Conservation (phyloP, 1,139 yeast genomes). For the Pichiaceae sp. region DNA sequence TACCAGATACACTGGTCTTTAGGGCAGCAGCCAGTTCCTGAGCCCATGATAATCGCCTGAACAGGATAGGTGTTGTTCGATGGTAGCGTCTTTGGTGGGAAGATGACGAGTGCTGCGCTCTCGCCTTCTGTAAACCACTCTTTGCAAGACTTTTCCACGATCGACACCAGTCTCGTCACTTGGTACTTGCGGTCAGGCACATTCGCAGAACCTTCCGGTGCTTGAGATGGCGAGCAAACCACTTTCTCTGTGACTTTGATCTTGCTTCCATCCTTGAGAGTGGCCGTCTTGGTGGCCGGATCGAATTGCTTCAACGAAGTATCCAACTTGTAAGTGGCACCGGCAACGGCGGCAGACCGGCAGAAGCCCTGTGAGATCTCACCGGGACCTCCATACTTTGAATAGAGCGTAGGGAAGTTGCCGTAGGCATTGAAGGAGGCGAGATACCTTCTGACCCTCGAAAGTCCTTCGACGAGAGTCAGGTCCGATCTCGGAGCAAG, state of each 20-base stretch:
- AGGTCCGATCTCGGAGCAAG: conserved; percentile 55
- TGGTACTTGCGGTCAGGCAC: conserved; percentile 36
- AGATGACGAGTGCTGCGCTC: conserved; percentile 78
- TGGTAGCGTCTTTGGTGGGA: conserved; percentile 81
- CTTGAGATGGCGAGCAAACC: conserved; percentile 64
- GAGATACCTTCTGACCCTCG: conserved; percentile 75
- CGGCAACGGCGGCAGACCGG: conserved; percentile 97
- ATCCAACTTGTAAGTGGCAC: conserved; percentile 83
- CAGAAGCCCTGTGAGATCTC: conserved; percentile 96
- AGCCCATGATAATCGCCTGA: conserved; percentile 80
- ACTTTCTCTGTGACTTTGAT: conserved; percentile 72
- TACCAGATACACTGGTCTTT: conserved; percentile 88
- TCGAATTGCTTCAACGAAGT: conserved; percentile 59
- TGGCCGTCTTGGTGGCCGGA: conserved; percentile 55
- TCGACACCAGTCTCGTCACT: conserved; percentile 69
- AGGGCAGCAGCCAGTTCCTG: conserved; percentile 88
- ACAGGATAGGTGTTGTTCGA: conserved; percentile 64
- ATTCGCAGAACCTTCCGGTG: conserved; percentile 32
- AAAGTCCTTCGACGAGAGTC: conserved; percentile 64
- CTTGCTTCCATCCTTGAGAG: conserved; percentile 67
- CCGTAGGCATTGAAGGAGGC: conserved; percentile 91
- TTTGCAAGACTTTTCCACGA: conserved; percentile 78
- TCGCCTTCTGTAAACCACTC: conserved; percentile 91
- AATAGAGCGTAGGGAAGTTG: conserved; percentile 82
- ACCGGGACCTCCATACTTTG: conserved; percentile 95